phyloP scores from a whole-genome alignment of 805 yeast species.

The Zygosaccharomyces pseudorouxii region DNA sequence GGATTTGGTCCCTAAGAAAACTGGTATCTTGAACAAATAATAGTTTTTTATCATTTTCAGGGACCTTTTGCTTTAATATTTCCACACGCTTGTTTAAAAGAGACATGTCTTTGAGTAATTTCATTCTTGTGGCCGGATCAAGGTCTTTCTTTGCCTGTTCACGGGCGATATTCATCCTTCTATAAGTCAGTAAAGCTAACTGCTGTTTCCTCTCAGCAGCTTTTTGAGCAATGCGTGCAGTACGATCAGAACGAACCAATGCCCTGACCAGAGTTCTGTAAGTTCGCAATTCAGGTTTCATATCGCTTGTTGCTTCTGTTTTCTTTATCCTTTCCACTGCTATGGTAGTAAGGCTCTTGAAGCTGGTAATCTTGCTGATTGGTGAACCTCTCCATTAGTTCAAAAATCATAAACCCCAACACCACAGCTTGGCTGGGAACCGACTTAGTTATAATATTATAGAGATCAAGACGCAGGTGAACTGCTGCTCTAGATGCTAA shows the following conservation, averaged over 20 bases:
- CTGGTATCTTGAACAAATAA: conserved; percentile 18
- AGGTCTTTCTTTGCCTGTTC: conserved; percentile 11
- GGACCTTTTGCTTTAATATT: conserved; percentile 12
- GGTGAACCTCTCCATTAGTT: neutral
- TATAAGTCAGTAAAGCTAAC: conserved; percentile 24
- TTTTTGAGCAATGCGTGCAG: conserved; percentile 20
- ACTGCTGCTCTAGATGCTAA: no score
- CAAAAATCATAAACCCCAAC: neutral
- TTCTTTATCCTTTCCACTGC: neutral
- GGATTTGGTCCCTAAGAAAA: conserved; percentile 8
- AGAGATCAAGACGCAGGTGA: no score
- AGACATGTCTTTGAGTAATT: conserved; percentile 10
- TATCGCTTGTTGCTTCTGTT: neutral
- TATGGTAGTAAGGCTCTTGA: neutral
- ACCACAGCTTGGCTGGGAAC: no score
- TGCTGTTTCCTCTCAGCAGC: conserved; percentile 20
- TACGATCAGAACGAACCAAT: conserved; percentile 21
- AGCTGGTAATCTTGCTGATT: neutral
- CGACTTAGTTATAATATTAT: no score
- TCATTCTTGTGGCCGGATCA: conserved; percentile 8
- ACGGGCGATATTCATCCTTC: conserved; percentile 20
- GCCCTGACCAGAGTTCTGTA: conserved; percentile 24
- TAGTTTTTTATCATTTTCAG: conserved; percentile 13
- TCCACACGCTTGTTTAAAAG: conserved; percentile 17
- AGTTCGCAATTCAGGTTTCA: conserved; percentile 7